Conservation (phyloP, 495 filamentous ascomycete species). For the Tuber aestivum region DNA sequence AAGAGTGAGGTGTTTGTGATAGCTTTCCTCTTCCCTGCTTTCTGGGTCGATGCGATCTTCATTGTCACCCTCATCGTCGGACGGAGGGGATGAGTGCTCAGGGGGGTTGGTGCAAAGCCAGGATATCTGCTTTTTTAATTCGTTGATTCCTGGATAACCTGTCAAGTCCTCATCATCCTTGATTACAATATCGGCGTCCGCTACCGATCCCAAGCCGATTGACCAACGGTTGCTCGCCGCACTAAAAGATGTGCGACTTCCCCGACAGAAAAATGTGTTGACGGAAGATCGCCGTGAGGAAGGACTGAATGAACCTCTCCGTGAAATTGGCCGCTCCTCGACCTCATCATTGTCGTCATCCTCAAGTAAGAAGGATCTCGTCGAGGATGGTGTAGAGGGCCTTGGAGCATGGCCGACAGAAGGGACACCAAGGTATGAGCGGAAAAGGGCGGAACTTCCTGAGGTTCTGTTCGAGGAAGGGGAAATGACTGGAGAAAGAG, state of each 20-base stretch:
- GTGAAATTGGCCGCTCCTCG: slow-evolving; percentile 15
- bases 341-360: slow-evolving; percentile 11
- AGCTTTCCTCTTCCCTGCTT: slow-evolving; percentile 27
- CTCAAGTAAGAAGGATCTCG: slow-evolving; percentile 24
- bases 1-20: slow-evolving; percentile 22
- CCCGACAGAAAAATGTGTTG: slow-evolving; percentile 38
- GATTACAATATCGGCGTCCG: slow-evolving; percentile 34
- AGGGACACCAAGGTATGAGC: neutral
- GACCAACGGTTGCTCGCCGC: slow-evolving; percentile 16
- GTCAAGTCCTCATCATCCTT: slow-evolving; percentile 34
- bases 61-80: slow-evolving; percentile 27
- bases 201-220: slow-evolving; percentile 35
- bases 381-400: slow-evolving; percentile 16
- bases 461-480: slow-evolving; percentile 12
- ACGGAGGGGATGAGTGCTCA: slow-evolving; percentile 25
- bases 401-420: slow-evolving; percentile 21
- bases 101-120: slow-evolving; percentile 35
- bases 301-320: slow-evolving; percentile 19
- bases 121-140: slow-evolving; percentile 37
- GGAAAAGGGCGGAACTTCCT: slow-evolving; percentile 2
- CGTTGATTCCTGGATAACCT: slow-evolving; percentile 33
- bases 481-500: slow-evolving; percentile 10
- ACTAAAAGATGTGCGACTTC: slow-evolving; percentile 20
- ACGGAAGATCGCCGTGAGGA: slow-evolving; percentile 34
- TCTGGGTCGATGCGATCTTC: slow-evolving; percentile 3